Evolutionary conservation across 2,329 filamentous ascomycete species (phyloP).

Genomic region (Exophiala sp.): DNA sequence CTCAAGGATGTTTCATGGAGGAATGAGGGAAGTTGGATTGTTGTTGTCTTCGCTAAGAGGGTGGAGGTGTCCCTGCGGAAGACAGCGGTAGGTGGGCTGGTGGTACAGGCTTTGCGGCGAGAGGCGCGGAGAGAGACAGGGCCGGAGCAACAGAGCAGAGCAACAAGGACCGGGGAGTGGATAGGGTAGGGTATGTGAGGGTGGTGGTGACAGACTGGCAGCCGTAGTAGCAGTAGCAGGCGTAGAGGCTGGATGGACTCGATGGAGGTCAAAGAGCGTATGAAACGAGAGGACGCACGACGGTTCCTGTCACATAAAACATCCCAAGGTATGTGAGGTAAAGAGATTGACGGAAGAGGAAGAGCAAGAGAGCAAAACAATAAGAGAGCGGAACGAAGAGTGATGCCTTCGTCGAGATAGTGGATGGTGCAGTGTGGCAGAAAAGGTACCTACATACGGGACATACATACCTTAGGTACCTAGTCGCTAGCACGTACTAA

Average conservation of each 20-base stretch:
- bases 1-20: not conserved
- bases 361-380: too few species aligned
- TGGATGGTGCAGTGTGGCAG: too few species aligned
- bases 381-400: too few species aligned
- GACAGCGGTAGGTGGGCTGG: slow-evolving; percentile 2
- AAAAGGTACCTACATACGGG: too few species aligned
- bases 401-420: too few species aligned
- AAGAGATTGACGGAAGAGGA: too few species aligned
- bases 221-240: not conserved
- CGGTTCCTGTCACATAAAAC: not conserved
- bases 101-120: slow-evolving; percentile 1
- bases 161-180: slow-evolving; percentile 1
- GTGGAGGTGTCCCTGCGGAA: slow-evolving; percentile 5
- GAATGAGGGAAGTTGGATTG: slow-evolving; percentile 1
- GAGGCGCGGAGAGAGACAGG: slow-evolving; percentile 8
- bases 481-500: too few species aligned
- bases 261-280: slow-evolving; percentile 1
- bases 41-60: not conserved
- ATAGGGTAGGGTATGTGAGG: not conserved
- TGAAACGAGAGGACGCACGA: not conserved
- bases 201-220: slow-evolving; percentile 4
- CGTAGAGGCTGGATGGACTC: not conserved
- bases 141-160: slow-evolving; percentile 3
- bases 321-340: too few species aligned
- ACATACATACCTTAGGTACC: too few species aligned